These are phyloP conservation scores for Glonium stellatum DNA, from an alignment of 495 filamentous ascomycete genomes.

Conservation along the genomic window DNA sequence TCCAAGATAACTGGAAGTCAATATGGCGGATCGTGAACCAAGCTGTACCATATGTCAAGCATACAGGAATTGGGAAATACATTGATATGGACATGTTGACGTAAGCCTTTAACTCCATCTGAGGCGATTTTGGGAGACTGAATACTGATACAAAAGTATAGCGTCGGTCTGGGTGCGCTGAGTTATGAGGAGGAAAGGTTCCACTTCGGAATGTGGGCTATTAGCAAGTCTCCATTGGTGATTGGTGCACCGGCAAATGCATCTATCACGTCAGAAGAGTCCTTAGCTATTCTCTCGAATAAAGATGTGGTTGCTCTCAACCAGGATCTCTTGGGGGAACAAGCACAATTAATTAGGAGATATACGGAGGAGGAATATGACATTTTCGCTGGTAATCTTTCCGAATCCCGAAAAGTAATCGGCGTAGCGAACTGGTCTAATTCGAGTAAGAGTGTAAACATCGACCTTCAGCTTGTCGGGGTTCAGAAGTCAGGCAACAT, in stretches of 20 bases:
- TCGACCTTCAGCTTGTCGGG: constrained; percentile 2
- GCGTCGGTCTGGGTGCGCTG: constrained; percentile 11
- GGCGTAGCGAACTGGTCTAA: constrained; percentile 15
- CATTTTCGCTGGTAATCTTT: constrained; percentile 20
- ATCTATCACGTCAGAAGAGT: background rate
- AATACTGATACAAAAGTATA: constrained; percentile 1
- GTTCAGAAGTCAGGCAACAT: background rate
- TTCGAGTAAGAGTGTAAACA: background rate
- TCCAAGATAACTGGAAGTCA: constrained; percentile 13
- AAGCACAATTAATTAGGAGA: constrained; percentile 15
- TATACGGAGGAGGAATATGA: constrained; percentile 23
- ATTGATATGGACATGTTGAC: constrained; percentile 20
- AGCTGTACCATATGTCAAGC: constrained; percentile 9
- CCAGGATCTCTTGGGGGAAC: constrained; percentile 18
- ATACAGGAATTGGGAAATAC: constrained; percentile 7
- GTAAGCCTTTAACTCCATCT: background rate
- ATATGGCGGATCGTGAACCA: constrained; percentile 18
- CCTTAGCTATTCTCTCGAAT: constrained; percentile 15
- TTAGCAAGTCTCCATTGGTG: constrained; percentile 21
- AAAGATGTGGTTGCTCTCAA: constrained; percentile 23
- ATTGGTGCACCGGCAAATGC: constrained; percentile 12
- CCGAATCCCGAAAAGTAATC: constrained; percentile 4
- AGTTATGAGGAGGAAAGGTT: constrained; percentile 13
- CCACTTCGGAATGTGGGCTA: constrained; percentile 23
- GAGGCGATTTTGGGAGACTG: background rate